phyloP scores from a whole-genome alignment of 345 rosid species.

The Acer campestre region DNA sequence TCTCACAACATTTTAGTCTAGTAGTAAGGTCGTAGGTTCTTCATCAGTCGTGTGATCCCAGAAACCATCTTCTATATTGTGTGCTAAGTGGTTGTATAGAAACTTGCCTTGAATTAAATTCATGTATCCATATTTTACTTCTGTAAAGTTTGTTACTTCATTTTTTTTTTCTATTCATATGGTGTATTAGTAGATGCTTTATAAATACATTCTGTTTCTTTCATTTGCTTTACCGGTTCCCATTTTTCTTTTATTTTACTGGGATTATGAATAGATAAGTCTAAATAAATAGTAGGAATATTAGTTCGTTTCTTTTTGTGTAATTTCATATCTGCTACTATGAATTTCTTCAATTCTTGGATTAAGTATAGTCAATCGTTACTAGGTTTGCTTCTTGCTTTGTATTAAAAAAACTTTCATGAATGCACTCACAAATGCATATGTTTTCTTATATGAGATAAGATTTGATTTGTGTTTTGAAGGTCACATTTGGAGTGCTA shows the following conservation, averaged over 20 bases:
- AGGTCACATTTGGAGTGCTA: slow-evolving; percentile 92
- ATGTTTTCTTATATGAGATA: not conserved
- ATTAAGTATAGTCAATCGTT: no score
- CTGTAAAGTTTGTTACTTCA: not conserved
- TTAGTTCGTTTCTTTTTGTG: no score
- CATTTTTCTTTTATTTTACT: not conserved
- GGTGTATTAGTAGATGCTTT: not conserved
- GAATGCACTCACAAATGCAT: not conserved
- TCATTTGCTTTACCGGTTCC: not conserved
- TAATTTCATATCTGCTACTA: no score
- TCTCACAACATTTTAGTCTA: not conserved
- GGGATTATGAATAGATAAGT: not conserved
- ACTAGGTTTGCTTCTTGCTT: no score
- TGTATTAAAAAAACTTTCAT: not conserved
- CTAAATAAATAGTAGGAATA: no score
- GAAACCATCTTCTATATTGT: not conserved
- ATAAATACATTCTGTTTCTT: not conserved
- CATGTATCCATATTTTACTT: not conserved
- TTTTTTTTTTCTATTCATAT: not conserved
- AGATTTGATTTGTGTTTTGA: slow-evolving; percentile 16
- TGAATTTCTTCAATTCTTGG: no score
- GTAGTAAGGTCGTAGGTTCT: not conserved
- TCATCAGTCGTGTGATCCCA: not conserved
- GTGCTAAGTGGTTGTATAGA: not conserved
- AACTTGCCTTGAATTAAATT: not conserved